Evolutionary conservation across 768 basidiomycete genomes (phyloP).

Genomic region (Lactarius hengduanensis): DNA sequence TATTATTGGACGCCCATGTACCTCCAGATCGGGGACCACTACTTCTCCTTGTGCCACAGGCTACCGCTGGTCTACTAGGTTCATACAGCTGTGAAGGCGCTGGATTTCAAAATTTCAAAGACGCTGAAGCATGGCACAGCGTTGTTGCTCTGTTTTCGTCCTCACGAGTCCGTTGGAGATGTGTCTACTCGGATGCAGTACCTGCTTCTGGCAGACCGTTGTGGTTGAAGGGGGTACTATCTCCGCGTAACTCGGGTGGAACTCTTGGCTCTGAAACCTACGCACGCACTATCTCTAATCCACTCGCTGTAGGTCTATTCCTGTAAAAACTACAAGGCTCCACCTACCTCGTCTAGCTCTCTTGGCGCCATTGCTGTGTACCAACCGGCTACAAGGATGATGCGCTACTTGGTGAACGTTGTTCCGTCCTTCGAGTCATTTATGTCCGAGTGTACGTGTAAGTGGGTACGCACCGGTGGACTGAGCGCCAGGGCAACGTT

Average conservation of each 20-base stretch:
- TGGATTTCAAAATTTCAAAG: constrained; percentile 1
- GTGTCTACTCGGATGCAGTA: neutral
- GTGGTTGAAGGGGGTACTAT: neutral
- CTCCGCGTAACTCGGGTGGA: neutral
- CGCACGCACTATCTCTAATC: neutral
- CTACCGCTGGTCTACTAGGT: neutral
- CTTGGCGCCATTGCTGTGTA: neutral
- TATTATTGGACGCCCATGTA: constrained; percentile 10
- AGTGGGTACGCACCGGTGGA: neutral
- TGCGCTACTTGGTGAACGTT: neutral
- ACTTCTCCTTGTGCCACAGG: neutral
- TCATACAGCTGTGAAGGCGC: neutral
- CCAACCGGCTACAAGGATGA: neutral
- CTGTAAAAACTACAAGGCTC: neutral
- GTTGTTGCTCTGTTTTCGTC: neutral
- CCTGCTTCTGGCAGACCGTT: neutral
- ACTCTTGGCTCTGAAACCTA: neutral
- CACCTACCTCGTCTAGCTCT: neutral
- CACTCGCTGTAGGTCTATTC: neutral
- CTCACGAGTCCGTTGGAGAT: neutral
- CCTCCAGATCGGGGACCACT: constrained; percentile 1
- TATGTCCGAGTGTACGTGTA: neutral
- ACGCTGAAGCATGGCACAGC: neutral
- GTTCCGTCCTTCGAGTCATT: constrained; percentile 6
- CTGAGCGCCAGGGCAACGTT: constrained; percentile 3